Evolutionary conservation across 345 rosid genomes (phyloP), one percentile per base, ranked within the genome.

Genomic region (Erucastrum elatum): DNA sequence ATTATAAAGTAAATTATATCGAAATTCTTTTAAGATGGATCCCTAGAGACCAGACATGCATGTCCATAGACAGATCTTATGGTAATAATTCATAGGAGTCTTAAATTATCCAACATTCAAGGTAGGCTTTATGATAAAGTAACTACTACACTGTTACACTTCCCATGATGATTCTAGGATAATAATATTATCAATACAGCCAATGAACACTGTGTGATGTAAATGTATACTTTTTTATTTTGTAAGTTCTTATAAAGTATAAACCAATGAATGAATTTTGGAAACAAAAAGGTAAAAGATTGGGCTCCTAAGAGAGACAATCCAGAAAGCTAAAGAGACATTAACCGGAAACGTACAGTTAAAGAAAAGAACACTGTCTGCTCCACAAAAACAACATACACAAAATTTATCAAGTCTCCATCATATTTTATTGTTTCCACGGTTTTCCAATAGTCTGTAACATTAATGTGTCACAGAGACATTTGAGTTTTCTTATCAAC

Each of bases 331-430:
- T 75, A 75, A 69, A 70, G 67, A 80, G 68, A 80, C 80, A 71
- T 34, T 71, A 70, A 74, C 71, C 74, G 64, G 68, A 80, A 75
- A 66, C 84, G 73, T 81, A 67, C 33, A 72, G 69, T 66, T 81
- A 76, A 81, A 81, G 83, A 71, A 76, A 81, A 75, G 77, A 81
- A 66, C 74, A 70, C 67, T 81, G 84, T 81, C 84, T 81, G 77
- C 84, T 81, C 83, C 49, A 74, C 66, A 68, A 72, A 72, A 79
- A 75, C 76, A 70, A 70, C 51, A 74, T 51, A 70, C 80, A 80
- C 41, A 80, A 75, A 59, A 63, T 64, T 80, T 49, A 17, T 69
- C 71, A 75, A 64, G 62, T 6, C 15, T 69, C 34, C n/a, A 41
- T 59, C 60, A 8, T 70, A 65, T 65, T 39, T 75, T 12, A 68